A percentile compares a stretch with the other conserved stretches of the same genome.
These are phyloP conservation scores for Astraeus odoratus DNA, from an alignment of 768 basidiomycete genomes.

Conservation along the genomic window DNA sequence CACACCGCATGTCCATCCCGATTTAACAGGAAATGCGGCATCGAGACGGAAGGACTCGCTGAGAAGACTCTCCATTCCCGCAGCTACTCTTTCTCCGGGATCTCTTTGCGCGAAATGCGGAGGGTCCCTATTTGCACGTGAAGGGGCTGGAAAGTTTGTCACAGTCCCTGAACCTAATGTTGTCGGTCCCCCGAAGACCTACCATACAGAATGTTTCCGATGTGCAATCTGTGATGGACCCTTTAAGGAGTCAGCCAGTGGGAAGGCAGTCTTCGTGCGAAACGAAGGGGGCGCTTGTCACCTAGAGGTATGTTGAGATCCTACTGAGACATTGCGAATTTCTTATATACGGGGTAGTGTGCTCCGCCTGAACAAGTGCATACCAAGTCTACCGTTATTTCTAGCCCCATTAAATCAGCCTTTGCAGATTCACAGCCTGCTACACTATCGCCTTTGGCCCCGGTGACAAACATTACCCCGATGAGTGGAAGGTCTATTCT, in stretches of 20 bases:
- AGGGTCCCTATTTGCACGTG: constrained; percentile 48
- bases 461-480: constrained; percentile 14
- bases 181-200: constrained; percentile 44
- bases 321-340: not conserved
- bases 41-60: constrained; percentile 22
- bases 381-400: constrained; percentile 9
- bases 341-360: constrained; percentile 28
- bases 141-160: constrained; percentile 59
- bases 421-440: constrained; percentile 5
- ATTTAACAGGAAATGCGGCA: constrained; percentile 19
- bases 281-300: constrained; percentile 63
- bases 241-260: constrained; percentile 55
- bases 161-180: constrained; percentile 52
- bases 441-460: constrained; percentile 14
- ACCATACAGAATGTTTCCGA: constrained; percentile 72
- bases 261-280: constrained; percentile 67
- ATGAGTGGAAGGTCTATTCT: constrained; percentile 2
- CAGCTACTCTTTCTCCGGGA: constrained; percentile 31
- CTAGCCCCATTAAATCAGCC: constrained; percentile 9
- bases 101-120: constrained; percentile 56
- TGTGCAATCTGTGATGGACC: constrained; percentile 58
- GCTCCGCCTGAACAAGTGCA: constrained; percentile 32
- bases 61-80: constrained; percentile 20
- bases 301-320: constrained; percentile 36
- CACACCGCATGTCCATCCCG: constrained; percentile 7